phyloP scores from a whole-genome alignment of 2,329 filamentous ascomycete genomes.

The Diaporthe nobilis region DNA sequence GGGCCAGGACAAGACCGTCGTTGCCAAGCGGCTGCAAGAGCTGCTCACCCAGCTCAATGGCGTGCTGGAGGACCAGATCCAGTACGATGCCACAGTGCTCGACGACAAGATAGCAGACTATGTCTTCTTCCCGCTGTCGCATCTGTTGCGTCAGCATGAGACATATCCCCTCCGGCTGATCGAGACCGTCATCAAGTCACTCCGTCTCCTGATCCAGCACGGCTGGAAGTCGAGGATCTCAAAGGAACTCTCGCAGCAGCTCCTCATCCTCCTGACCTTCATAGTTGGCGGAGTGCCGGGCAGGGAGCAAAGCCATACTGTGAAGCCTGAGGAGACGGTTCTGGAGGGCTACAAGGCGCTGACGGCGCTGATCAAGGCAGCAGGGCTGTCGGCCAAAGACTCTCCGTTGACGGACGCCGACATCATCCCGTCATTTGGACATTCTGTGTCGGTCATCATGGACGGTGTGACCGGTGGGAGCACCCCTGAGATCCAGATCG shows the following conservation, averaged over 20 bases:
- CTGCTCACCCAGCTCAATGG: slow-evolving; percentile 61
- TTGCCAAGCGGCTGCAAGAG: slow-evolving; percentile 60
- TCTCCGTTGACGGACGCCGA: slow-evolving; percentile 66
- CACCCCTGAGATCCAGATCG: slow-evolving; percentile 78
- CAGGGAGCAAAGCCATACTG: slow-evolving; percentile 59
- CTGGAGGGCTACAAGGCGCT: slow-evolving; percentile 80
- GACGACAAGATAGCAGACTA: slow-evolving; percentile 93
- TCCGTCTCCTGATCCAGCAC: slow-evolving; percentile 79
- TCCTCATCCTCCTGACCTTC: slow-evolving; percentile 87
- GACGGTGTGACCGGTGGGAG: slow-evolving; percentile 77
- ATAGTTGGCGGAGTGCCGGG: slow-evolving; percentile 81
- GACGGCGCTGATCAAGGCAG: slow-evolving; percentile 72
- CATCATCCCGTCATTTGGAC: slow-evolving; percentile 83
- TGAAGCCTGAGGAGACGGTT: slow-evolving; percentile 80
- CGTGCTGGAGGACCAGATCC: slow-evolving; percentile 61
- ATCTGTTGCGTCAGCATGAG: slow-evolving; percentile 84
- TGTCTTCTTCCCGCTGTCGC: slow-evolving; percentile 91
- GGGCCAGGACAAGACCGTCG: slow-evolving; percentile 50
- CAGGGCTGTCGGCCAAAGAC: slow-evolving; percentile 64
- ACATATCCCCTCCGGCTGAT: slow-evolving; percentile 78
- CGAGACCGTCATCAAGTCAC: slow-evolving; percentile 82
- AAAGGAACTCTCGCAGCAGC: slow-evolving; percentile 82
- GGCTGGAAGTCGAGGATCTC: slow-evolving; percentile 85
- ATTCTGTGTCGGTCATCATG: slow-evolving; percentile 84
- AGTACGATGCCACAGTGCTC: slow-evolving; percentile 64